Percentiles rank a stretch among this genome's conserved stretches.
phyloP scores from a whole-genome alignment of 106 monocot genomes.

The Dioscorea alata region DNA sequence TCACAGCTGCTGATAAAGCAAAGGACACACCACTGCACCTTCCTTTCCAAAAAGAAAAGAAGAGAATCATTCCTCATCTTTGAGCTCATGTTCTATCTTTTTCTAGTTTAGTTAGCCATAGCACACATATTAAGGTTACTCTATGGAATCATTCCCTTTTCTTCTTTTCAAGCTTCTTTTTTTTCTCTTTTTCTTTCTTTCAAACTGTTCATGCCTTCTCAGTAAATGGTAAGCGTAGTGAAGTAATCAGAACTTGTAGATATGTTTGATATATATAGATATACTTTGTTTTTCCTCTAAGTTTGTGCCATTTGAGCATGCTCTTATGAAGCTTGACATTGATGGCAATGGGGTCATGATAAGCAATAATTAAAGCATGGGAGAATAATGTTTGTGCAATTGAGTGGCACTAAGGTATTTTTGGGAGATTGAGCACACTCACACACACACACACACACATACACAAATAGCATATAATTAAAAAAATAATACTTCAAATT shows the following conservation, averaged over 20 bases:
- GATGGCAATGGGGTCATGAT: no score
- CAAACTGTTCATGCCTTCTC: background rate
- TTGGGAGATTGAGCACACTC: no score
- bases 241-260: background rate
- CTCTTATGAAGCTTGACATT: no score
- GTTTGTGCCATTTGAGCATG: background rate
- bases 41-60: background rate
- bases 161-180: background rate
- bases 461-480: no score
- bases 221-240: background rate
- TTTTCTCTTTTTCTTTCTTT: background rate
- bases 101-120: constrained; percentile 1
- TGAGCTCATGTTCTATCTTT: background rate
- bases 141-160: background rate
- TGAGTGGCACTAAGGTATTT: no score
- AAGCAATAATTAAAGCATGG: no score
- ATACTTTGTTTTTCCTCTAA: background rate
- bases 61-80: background rate
- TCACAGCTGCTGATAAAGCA: background rate
- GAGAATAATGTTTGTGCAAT: no score
- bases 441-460: no score
- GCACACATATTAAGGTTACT: background rate
- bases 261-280: background rate
- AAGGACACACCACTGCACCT: background rate
- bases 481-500: no score